phyloP scores from a whole-genome alignment of 2,329 filamentous ascomycete species.

The Colletotrichum lindemuthianum region DNA sequence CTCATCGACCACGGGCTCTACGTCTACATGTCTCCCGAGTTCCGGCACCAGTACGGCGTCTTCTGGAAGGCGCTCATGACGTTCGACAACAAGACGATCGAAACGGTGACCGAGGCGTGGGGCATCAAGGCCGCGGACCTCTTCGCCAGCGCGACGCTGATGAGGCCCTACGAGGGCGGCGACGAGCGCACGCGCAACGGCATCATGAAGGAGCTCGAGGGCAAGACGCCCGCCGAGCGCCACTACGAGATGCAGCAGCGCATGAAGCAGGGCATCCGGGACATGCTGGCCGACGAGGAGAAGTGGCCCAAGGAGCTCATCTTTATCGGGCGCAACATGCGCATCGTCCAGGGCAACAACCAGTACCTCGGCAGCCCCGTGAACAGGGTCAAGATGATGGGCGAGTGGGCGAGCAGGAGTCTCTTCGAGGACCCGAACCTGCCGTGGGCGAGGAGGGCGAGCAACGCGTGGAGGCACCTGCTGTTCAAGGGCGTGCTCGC shows the following conservation, averaged over 20 bases:
- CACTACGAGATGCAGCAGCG: constrained; percentile 90
- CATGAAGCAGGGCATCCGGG: constrained; percentile 74
- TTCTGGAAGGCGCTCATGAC: constrained; percentile 97
- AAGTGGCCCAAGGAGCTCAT: constrained; percentile 92
- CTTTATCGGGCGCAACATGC: constrained; percentile 90
- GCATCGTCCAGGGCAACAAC: constrained; percentile 94
- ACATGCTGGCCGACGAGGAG: constrained; percentile 83
- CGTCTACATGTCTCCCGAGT: constrained; percentile 85
- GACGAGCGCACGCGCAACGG: constrained; percentile 72
- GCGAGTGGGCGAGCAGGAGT: constrained; percentile 86
- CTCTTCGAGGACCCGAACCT: constrained; percentile 80
- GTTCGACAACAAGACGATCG: constrained; percentile 87
- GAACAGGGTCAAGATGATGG: constrained; percentile 94
- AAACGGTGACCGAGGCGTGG: constrained; percentile 79
- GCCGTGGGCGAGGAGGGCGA: constrained; percentile 68
- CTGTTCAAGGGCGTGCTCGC: constrained; percentile 84
- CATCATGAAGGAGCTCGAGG: constrained; percentile 72
- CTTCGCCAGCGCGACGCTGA: constrained; percentile 88
- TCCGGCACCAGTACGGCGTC: constrained; percentile 84
- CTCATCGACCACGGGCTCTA: constrained; percentile 98
- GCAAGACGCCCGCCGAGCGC: constrained; percentile 72
- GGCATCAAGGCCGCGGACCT: constrained; percentile 90
- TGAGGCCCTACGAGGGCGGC: constrained; percentile 91
- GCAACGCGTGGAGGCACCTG: constrained; percentile 79
- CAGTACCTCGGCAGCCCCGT: constrained; percentile 90